Percentiles rank a stretch among this genome's conserved stretches.
phyloP scores from a whole-genome alignment of 257 asterid genomes.

The Solanum chaucha region DNA sequence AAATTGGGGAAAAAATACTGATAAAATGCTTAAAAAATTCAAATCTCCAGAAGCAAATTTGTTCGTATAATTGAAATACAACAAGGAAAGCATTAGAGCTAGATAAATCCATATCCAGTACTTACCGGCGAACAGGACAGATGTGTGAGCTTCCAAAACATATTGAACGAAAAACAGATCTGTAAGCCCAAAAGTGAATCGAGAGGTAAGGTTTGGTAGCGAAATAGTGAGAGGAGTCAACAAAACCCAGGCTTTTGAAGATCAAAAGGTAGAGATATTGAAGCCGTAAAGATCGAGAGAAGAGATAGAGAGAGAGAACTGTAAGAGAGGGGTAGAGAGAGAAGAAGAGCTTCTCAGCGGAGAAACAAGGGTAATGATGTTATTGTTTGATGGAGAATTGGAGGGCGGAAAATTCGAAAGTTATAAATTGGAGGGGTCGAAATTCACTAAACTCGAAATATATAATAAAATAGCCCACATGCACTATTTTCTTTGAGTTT shows the following conservation, averaged over 20 bases:
- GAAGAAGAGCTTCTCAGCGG: not conserved
- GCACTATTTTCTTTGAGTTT: not conserved
- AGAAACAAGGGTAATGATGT: not conserved
- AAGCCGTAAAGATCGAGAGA: conserved; percentile 28
- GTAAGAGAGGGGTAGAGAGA: not conserved
- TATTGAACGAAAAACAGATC: conserved; percentile 38
- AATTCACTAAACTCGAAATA: conserved; percentile 9
- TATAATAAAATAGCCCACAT: not conserved
- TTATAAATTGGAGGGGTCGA: conserved; percentile 4
- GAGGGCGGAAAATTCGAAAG: conserved; percentile 2
- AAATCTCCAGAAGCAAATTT: not conserved
- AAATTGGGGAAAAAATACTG: not conserved
- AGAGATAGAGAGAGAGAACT: not conserved
- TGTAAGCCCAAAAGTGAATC: conserved; percentile 29
- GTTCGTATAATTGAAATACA: not conserved
- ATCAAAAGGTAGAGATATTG: conserved; percentile 3
- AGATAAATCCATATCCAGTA: conserved; percentile 12
- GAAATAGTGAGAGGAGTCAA: conserved; percentile 2
- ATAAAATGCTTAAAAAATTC: not conserved
- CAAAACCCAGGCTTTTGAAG: conserved; percentile 30
- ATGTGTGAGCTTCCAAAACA: conserved; percentile 96
- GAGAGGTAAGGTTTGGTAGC: conserved; percentile 4
- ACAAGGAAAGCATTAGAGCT: not conserved
- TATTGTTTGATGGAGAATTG: not conserved
- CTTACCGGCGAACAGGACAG: conserved; percentile 90